Evolutionary conservation across 2,329 filamentous ascomycete genomes (phyloP).

Genomic region (Karstenula rhodostoma): DNA sequence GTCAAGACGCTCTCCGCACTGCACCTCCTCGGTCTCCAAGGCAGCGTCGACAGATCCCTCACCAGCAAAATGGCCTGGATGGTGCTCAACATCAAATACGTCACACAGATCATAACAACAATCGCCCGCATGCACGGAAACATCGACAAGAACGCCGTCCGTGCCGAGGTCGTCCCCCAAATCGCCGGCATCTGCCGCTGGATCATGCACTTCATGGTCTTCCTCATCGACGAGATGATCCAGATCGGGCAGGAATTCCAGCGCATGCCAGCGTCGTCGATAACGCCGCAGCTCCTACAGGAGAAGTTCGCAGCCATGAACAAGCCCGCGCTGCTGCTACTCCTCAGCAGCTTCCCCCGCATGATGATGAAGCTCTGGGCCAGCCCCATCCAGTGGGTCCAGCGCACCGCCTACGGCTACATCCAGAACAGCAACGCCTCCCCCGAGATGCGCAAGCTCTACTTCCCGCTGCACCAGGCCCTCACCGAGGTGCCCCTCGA

Average conservation of each 20-base stretch:
- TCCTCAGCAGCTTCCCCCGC: slow-evolving; percentile 46
- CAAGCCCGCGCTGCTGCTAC: slow-evolving; percentile 42
- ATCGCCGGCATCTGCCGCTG: slow-evolving; percentile 77
- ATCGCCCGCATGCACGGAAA: slow-evolving; percentile 58
- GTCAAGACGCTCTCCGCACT: slow-evolving; percentile 81
- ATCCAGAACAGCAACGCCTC: slow-evolving; percentile 51
- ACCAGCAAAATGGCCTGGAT: slow-evolving; percentile 78
- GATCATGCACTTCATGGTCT: slow-evolving; percentile 72
- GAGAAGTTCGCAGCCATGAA: slow-evolving; percentile 41
- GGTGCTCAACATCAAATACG: slow-evolving; percentile 77
- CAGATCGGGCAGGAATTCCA: slow-evolving; percentile 33
- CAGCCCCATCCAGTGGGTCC: slow-evolving; percentile 42
- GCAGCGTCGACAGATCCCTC: slow-evolving; percentile 61
- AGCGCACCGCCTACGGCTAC: slow-evolving; percentile 34
- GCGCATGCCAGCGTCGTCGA: slow-evolving; percentile 51
- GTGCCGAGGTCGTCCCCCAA: slow-evolving; percentile 46
- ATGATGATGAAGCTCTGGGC: slow-evolving; percentile 49
- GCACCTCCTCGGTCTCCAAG: slow-evolving; percentile 71
- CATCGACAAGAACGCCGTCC: slow-evolving; percentile 53
- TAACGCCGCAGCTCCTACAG: slow-evolving; percentile 38
- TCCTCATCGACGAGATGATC: slow-evolving; percentile 62
- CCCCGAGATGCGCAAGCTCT: slow-evolving; percentile 53
- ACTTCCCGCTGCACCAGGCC: slow-evolving; percentile 49
- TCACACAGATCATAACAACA: slow-evolving; percentile 68
- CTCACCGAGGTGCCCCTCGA: slow-evolving; percentile 54